Evolutionary conservation across 225 moss, liverwort and hornwort species (phyloP).

Genomic region (Bryoerythrophyllum caledonicum): DNA sequence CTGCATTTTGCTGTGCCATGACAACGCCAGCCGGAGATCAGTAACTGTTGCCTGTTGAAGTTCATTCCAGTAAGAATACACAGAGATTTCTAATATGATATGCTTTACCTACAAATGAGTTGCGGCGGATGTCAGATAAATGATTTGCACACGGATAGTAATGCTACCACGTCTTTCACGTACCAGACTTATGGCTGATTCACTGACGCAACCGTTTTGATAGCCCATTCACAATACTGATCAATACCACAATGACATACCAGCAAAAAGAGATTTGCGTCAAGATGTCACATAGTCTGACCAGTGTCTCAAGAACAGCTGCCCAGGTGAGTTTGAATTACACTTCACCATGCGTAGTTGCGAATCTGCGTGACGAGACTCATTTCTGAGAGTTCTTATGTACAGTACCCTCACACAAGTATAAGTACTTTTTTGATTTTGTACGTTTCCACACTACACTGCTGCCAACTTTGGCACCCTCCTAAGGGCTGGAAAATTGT

Average conservation of each 20-base stretch:
- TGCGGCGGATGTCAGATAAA: neutral
- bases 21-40: neutral
- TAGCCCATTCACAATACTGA: neutral
- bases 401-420: no score
- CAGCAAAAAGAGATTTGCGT: neutral
- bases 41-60: neutral
- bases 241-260: constrained; percentile 7
- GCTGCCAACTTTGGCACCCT: no score
- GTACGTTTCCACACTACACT: no score
- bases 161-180: constrained; percentile 11
- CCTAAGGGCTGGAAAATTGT: no score
- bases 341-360: neutral
- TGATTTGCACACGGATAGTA: neutral
- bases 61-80: constrained; percentile 4
- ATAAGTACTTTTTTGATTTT: no score
- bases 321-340: constrained; percentile 1
- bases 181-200: constrained; percentile 12
- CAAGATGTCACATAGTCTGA: constrained; percentile 4
- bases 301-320: neutral
- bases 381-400: neutral
- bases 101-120: constrained; percentile 18
- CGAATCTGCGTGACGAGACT: constrained; percentile 1
- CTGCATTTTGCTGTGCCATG: constrained; percentile 34
- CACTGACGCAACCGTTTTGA: neutral
- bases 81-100: constrained; percentile 8